Evolutionary conservation across 164 flowering plant species (phyloP).

Genomic region (Magnolia sinica): DNA sequence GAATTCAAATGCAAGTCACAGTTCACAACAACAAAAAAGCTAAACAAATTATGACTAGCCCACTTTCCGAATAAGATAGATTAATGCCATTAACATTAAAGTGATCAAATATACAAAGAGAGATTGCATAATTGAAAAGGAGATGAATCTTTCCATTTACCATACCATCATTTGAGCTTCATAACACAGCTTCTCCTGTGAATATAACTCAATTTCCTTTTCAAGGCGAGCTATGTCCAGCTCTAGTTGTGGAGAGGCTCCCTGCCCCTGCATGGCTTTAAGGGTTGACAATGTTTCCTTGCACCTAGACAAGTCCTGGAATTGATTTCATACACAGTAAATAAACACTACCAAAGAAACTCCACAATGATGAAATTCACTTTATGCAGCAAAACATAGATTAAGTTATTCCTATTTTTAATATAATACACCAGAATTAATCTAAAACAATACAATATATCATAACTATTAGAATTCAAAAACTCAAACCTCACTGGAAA

Average conservation of each 20-base stretch:
- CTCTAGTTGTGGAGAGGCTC: constrained; percentile 64
- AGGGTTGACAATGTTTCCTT: constrained; percentile 75
- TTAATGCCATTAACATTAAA: not conserved
- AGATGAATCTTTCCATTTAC: not conserved
- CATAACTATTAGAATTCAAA: not conserved
- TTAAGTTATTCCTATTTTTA: not conserved
- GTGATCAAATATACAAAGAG: not conserved
- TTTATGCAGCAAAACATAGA: not conserved
- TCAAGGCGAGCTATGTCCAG: constrained; percentile 76
- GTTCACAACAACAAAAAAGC: not conserved
- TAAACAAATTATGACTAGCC: not conserved
- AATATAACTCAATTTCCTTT: constrained; percentile 68
- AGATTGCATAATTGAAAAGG: not conserved
- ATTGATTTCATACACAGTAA: not conserved
- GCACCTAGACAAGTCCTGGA: constrained; percentile 76
- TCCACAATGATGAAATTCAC: not conserved
- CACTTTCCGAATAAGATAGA: not conserved
- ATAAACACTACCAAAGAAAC: not conserved
- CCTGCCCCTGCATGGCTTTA: constrained; percentile 61
- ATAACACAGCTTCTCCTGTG: constrained; percentile 89
- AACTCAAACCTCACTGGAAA: not conserved
- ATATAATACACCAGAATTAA: too few species aligned
- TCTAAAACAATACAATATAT: not conserved
- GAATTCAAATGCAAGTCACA: not conserved
- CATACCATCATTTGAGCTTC: constrained; percentile 94